Conservation (phyloP, 495 filamentous ascomycete species). For the Lasiosphaeriaceae sp. region DNA sequence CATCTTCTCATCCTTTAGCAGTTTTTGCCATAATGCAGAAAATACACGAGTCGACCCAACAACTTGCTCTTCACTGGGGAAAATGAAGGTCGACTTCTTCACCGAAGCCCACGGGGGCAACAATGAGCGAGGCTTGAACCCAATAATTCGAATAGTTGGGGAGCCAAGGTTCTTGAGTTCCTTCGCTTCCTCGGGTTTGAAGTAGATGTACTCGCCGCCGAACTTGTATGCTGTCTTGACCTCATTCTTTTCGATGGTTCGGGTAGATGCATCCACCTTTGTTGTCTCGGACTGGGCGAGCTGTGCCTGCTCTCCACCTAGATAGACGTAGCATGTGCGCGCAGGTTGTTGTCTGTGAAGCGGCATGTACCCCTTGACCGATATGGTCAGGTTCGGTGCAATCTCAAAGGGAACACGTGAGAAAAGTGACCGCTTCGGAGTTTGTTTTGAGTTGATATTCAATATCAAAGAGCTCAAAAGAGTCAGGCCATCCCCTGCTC, state of each 20-base stretch:
- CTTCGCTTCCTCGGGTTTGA: conserved; percentile 77
- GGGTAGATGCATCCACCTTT: conserved; percentile 69
- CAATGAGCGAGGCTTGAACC: conserved; percentile 78
- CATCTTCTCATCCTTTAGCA: conserved; percentile 71
- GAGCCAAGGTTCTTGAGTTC: conserved; percentile 62
- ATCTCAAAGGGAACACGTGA: conserved; percentile 81
- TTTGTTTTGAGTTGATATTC: conserved; percentile 86
- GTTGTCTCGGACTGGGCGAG: conserved; percentile 71
- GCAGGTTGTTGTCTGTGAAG: conserved; percentile 77
- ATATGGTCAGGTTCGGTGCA: conserved; percentile 77
- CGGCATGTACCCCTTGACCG: conserved; percentile 87
- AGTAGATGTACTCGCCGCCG: conserved; percentile 83
- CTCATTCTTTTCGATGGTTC: conserved; percentile 73
- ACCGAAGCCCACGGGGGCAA: conserved; percentile 82
- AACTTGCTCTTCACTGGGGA: conserved; percentile 85
- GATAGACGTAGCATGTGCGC: conserved; percentile 78
- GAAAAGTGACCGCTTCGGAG: conserved; percentile 82
- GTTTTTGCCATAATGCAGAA: conserved; percentile 82
- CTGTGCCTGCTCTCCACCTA: conserved; percentile 76
- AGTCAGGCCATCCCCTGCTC: conserved; percentile 67
- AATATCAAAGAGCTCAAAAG: conserved; percentile 79
- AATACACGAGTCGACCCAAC: conserved; percentile 92
- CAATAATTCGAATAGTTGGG: conserved; percentile 84
- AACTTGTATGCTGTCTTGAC: conserved; percentile 94
- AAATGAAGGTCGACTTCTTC: conserved; percentile 86